Evolutionary conservation across 495 filamentous ascomycete species (phyloP), one percentile per base, ranked within the genome.

Genomic region (Aspergillus panamensis): DNA sequence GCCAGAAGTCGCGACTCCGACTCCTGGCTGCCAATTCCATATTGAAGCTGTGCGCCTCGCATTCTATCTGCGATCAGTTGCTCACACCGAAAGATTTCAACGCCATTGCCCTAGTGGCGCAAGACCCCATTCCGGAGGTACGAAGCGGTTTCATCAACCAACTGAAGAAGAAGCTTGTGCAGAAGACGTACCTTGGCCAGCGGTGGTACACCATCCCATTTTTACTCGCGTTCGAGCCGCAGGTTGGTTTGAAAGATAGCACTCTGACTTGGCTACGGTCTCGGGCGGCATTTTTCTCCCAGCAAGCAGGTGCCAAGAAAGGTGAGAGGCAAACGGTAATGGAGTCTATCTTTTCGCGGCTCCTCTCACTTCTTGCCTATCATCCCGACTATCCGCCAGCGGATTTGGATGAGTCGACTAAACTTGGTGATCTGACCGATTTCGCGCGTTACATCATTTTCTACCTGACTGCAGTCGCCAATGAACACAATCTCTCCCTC

Each of bases 161-260:
- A 56, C 76, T 99, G 29, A 92, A 94, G 68, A 97, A 96, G 73
- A 84, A 83, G 59, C 80, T 99, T 8, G 79, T 86, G 2, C 77
- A 77, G 54, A 68, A 65, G 16, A 63, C 73, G 8, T 62, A 66
- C 21, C 57, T 80, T 8, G 66, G 71, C 47, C 65, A 79, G 12
- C 82, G 95, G 7, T 99, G 91, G 80, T 95, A 95, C 67, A 87
- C 87, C 7, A 84, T 96, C 43, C 79, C 93, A 6, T 97, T 95
- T 74, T 73, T 97, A 31, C 84, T 91, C 56, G 93, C 94, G 1
- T 96, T 91, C 62, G 94, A 99, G 73, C 94, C 94, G 4, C 78
- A 80, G 37, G 58, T 67, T 2, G 75, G 79, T 13, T 80, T 95
- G 69, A 87, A 84, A 64, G 82, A 84, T 39, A 85, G 85, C 33